These are phyloP conservation scores for Diaporthe sp. DNA, from an alignment of 2,329 filamentous ascomycete species.

Conservation along the genomic window DNA sequence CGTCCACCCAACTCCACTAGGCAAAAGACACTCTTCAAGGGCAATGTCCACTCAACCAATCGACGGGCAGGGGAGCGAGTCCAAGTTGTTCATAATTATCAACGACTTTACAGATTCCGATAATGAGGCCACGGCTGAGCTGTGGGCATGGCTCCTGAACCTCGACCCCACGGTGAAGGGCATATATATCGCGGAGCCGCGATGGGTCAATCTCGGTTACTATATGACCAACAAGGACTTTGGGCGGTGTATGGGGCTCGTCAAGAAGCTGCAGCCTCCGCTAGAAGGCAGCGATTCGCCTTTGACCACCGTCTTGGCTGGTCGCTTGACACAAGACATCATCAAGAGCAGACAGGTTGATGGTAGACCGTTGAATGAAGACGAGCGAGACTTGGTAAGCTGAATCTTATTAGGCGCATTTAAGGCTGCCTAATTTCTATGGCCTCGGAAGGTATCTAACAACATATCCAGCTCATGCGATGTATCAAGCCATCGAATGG, in stretches of 20 bases:
- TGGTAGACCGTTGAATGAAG: neutral
- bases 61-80: neutral
- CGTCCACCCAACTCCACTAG: no score
- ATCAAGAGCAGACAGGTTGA: conserved; percentile 17
- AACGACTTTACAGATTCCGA: conserved; percentile 35
- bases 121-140: no score
- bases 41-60: no score
- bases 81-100: conserved; percentile 27
- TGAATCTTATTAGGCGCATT: neutral
- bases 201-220: conserved; percentile 34
- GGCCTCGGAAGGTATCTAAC: no score
- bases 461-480: no score
- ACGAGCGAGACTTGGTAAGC: conserved; percentile 23
- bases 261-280: conserved; percentile 9
- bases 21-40: no score
- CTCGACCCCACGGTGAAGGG: no score
- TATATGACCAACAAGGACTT: conserved; percentile 31
- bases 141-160: no score
- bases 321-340: conserved; percentile 19
- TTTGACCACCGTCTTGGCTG: conserved; percentile 28
- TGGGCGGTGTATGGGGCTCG: conserved; percentile 14
- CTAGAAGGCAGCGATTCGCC: conserved; percentile 18
- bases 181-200: no score
- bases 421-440: neutral
- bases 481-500: conserved; percentile 30